A percentile compares a stretch with the other conserved stretches of the same genome.
phyloP scores from a whole-genome alignment of 2,329 filamentous ascomycete species.

The Calonectria pauciramosa region DNA sequence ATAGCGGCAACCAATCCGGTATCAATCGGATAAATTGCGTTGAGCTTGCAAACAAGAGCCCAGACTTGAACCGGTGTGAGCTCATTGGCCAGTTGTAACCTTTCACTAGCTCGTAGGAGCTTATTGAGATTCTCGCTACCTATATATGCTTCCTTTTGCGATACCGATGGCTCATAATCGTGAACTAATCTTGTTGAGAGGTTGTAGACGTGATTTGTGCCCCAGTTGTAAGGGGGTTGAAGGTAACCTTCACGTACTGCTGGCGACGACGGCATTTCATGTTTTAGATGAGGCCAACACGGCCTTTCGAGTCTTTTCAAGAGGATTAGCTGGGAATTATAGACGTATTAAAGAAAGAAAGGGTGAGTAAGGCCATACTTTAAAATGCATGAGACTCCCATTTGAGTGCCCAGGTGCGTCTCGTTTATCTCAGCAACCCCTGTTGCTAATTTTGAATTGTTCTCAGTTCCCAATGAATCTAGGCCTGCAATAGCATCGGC shows the following conservation, averaged over 20 bases:
- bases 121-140: neutral
- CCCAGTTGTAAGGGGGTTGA: neutral
- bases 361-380: neutral
- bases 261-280: neutral
- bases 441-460: neutral
- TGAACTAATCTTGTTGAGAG: neutral
- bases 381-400: neutral
- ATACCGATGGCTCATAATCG: neutral
- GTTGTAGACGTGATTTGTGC: neutral
- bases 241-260: neutral
- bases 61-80: slow-evolving; percentile 1
- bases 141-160: neutral
- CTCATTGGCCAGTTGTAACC: neutral
- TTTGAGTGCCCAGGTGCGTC: neutral
- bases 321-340: neutral
- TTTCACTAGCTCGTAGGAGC: neutral
- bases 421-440: neutral
- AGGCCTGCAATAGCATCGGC: neutral
- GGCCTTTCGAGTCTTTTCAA: neutral
- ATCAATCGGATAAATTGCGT: neutral
- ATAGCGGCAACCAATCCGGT: neutral
- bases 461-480: neutral
- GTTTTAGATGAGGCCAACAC: neutral
- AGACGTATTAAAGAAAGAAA: neutral
- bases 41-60: neutral